Evolutionary conservation across 805 yeast species (phyloP).

Genomic region (Pichia paraexigua): DNA sequence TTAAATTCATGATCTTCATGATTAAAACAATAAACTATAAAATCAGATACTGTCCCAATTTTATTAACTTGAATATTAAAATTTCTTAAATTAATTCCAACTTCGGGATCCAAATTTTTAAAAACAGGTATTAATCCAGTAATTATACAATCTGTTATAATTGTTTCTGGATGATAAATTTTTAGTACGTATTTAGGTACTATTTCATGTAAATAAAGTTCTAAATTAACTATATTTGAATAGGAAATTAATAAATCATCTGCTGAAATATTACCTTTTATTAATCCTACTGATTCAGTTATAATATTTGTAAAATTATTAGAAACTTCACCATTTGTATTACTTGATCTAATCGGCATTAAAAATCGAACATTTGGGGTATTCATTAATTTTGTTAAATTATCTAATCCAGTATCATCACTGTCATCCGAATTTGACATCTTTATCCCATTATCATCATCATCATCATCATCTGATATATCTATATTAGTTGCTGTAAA

Average conservation of each 20-base stretch:
- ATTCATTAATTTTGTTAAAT: not conserved
- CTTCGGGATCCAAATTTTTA: constrained; percentile 54
- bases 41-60: constrained; percentile 63
- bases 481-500: not conserved
- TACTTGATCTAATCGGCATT: constrained; percentile 27
- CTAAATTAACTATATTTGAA: constrained; percentile 21
- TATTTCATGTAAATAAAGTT: constrained; percentile 23
- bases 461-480: not conserved
- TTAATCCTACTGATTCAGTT: constrained; percentile 34
- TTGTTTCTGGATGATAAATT: constrained; percentile 22
- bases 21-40: constrained; percentile 65
- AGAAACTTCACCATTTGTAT: constrained; percentile 24
- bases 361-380: constrained; percentile 22
- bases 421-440: not conserved
- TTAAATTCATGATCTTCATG: constrained; percentile 27
- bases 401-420: not conserved
- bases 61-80: constrained; percentile 85
- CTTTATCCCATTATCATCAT: too few species aligned
- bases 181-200: constrained; percentile 16
- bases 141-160: constrained; percentile 35
- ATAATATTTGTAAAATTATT: constrained; percentile 24
- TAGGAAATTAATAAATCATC: constrained; percentile 46
- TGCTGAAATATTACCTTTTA: constrained; percentile 49
- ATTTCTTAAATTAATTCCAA: constrained; percentile 72
- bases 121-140: constrained; percentile 45